Conservation (phyloP, 768 basidiomycete genomes). For the Hortiboletus flavorubellus region DNA sequence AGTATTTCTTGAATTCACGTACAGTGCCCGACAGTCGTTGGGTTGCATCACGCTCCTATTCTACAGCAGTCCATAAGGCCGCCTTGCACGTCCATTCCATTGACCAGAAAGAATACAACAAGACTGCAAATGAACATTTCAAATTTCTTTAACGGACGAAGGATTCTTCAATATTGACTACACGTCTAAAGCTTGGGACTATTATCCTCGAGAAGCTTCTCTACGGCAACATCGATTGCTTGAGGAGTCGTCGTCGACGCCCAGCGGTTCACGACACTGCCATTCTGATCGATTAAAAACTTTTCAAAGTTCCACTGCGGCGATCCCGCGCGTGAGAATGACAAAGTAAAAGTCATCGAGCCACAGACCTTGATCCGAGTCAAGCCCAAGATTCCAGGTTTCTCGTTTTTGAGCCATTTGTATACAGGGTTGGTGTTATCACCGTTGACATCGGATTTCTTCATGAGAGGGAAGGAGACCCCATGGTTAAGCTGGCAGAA, state of each 20-base stretch:
- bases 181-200: conserved; percentile 15
- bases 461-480: conserved; percentile 87
- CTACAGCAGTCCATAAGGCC: background rate
- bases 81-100: background rate
- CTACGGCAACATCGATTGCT: conserved; percentile 59
- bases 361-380: conserved; percentile 68
- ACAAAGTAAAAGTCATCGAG: background rate
- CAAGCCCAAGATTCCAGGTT: conserved; percentile 68
- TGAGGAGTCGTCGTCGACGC: conserved; percentile 71
- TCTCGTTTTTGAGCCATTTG: conserved; percentile 80
- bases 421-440: conserved; percentile 78
- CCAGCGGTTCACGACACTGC: conserved; percentile 73
- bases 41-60: background rate
- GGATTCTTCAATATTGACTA: background rate
- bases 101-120: background rate
- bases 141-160: background rate
- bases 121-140: background rate
- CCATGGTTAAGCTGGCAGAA: conserved; percentile 84
- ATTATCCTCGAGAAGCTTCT: conserved; percentile 46
- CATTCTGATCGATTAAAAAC: conserved; percentile 78
- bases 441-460: conserved; percentile 93
- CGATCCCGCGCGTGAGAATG: background rate
- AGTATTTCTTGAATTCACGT: background rate
- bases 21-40: background rate
- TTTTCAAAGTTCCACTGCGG: conserved; percentile 88